Percentiles rank a stretch among this genome's conserved stretches.
phyloP scores from a whole-genome alignment of 805 yeast genomes.

The Pichia pseudocactophila region DNA sequence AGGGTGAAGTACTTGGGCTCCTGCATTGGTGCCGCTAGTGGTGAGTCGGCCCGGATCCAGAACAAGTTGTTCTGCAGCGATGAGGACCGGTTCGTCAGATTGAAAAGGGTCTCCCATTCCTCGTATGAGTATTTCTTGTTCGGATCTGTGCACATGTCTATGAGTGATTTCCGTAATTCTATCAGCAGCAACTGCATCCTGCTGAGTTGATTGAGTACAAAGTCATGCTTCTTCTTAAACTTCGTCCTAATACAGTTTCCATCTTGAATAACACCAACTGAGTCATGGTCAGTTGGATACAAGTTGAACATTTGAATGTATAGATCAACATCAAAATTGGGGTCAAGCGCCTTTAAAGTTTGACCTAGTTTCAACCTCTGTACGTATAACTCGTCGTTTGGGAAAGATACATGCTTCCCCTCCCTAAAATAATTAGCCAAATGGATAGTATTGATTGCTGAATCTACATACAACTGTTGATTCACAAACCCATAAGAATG shows the following conservation, averaged over 20 bases:
- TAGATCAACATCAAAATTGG: constrained; percentile 7
- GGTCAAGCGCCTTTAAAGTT: constrained; percentile 15
- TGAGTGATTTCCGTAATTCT: constrained; percentile 25
- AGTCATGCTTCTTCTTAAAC: constrained; percentile 22
- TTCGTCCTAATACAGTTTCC: constrained; percentile 13
- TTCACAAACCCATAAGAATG: constrained; percentile 15
- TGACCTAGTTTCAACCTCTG: constrained; percentile 9
- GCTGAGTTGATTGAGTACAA: constrained; percentile 15
- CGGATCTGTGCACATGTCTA: constrained; percentile 33
- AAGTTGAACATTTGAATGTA: constrained; percentile 3
- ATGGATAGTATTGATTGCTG: constrained; percentile 15
- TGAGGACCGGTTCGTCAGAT: constrained; percentile 23
- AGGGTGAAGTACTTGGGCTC: constrained; percentile 53
- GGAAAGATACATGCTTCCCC: constrained; percentile 11
- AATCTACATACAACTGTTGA: constrained; percentile 11
- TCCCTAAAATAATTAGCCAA: constrained; percentile 19
- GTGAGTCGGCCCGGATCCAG: constrained; percentile 64
- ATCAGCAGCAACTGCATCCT: constrained; percentile 21
- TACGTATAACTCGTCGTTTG: constrained; percentile 3
- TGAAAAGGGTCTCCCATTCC: constrained; percentile 42
- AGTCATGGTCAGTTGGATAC: background rate
- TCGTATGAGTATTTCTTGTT: constrained; percentile 36
- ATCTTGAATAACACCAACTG: constrained; percentile 4
- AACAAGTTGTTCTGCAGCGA: constrained; percentile 25
- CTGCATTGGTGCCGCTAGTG: constrained; percentile 57